Conservation (phyloP, 495 filamentous ascomycete species). For the Xylaria castorea region DNA sequence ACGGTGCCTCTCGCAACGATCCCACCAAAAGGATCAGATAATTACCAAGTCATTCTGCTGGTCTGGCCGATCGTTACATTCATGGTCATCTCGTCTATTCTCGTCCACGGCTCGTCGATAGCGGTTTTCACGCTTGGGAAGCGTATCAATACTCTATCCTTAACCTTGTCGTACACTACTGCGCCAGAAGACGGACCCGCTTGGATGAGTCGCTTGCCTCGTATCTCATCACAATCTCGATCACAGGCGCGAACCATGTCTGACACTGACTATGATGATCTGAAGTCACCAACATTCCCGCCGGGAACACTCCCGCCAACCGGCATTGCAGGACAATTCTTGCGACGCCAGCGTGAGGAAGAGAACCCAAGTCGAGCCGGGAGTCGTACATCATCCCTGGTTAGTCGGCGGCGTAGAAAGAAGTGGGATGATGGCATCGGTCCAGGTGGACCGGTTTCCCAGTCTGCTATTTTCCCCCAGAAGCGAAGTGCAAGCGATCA, state of each 20-base stretch:
- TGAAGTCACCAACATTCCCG: constrained; percentile 69
- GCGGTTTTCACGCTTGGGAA: constrained; percentile 98
- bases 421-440: constrained; percentile 73
- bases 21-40: constrained; percentile 55
- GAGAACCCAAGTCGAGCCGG: constrained; percentile 61
- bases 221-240: constrained; percentile 84
- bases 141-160: constrained; percentile 93
- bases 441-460: constrained; percentile 85
- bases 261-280: constrained; percentile 57
- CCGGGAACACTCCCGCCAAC: constrained; percentile 82
- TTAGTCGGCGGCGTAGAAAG: constrained; percentile 67
- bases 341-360: constrained; percentile 81
- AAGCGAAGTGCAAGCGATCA: constrained; percentile 55
- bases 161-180: constrained; percentile 94
- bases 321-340: constrained; percentile 76
- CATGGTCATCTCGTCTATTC: constrained; percentile 90
- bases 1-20: constrained; percentile 73
- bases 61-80: constrained; percentile 98
- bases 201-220: constrained; percentile 94
- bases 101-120: constrained; percentile 96
- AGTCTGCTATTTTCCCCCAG: constrained; percentile 87
- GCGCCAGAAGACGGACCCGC: constrained; percentile 86
- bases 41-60: constrained; percentile 75
- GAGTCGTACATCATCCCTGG: constrained; percentile 67
- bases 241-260: constrained; percentile 80